Base-by-base conservation (phyloP, 441 rosid genomes). In the Gossypium schwendimanii region DNA sequence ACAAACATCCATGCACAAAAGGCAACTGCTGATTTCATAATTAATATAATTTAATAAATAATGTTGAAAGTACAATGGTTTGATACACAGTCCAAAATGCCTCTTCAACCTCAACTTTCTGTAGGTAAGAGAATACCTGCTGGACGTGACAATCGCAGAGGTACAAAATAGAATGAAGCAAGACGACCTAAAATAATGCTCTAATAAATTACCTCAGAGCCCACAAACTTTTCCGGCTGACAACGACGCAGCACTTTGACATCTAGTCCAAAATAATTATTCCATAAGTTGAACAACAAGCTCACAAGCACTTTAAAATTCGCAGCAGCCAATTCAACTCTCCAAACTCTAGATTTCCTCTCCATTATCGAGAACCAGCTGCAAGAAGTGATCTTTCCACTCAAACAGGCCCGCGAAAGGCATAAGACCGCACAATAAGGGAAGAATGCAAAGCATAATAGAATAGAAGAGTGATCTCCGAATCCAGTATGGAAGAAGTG, bases 321-420 rank as follows among this genome's bases (percentile, higher is more conserved):
- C 21, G 28, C 57, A 21, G 14, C 8, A 36, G 24, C n/a, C 7
- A 59, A 41, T 21, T 31, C 49, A 36, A 12, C 24, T 15, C 65
- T 59, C 10, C 41, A 15, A 61, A 31, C 45, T 61, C 65, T 60
- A 28, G 64, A 15, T 31, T 31, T 20, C 65, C 3, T 31, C 65
- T 28, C 41, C 65, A 7, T 61, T 23, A 88, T 68, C 80, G 82
- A 47, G n/a, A n/a, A 78, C 52, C 33, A 85, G 73, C 31, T 18
- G 63, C 4, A n/a, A 59, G 64, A 94, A 81, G 75, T 92, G 89
- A 67, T 86, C 81, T 76, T 70, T 85, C 99, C 99, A 95, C 73
- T 91, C 95, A 8, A 77, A 76, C 1, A 74, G 77, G 70, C 88
- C 63, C 0, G 92, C 97, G 62, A 91, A 95, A 15, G 99, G 98